Percentiles rank a stretch among this genome's conserved stretches.
Evolutionary conservation across 2,329 filamentous ascomycete species (phyloP).

Genomic region (Coniella vitis): DNA sequence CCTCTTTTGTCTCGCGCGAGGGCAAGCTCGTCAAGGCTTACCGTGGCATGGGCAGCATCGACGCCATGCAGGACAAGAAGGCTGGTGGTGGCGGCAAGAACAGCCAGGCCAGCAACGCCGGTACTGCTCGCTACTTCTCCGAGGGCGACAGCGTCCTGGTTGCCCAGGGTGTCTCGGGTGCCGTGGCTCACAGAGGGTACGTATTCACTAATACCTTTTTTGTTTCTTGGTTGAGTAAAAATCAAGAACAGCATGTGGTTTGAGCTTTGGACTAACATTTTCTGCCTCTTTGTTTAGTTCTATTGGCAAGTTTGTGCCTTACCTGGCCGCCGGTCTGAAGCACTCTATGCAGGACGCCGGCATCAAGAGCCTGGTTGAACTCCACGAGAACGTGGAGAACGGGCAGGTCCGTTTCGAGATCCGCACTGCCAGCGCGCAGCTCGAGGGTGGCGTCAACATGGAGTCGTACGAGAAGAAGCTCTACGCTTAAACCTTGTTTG

Average conservation of each 20-base stretch:
- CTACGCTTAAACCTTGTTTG: conserved; percentile 60
- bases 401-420: conserved; percentile 88
- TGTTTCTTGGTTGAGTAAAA: too few relatives aligned
- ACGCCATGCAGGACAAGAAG: conserved; percentile 99
- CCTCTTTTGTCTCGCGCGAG: conserved; percentile 92
- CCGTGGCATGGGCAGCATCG: conserved; percentile 97
- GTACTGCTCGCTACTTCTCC: conserved; percentile 96
- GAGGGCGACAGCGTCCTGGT: conserved; percentile 93
- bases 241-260: too few relatives aligned
- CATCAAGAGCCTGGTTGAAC: conserved; percentile 67
- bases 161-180: conserved; percentile 90
- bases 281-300: conserved; percentile 42
- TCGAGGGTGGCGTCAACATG: conserved; percentile 96
- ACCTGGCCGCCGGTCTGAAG: conserved; percentile 90
- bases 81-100: conserved; percentile 68
- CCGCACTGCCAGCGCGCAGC: conserved; percentile 86
- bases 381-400: conserved; percentile 67
- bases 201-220: conserved; percentile 19
- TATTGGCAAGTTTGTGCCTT: conserved; percentile 91
- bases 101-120: conserved; percentile 78
- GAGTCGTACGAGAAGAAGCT: conserved; percentile 99
- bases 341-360: conserved; percentile 97
- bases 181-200: conserved; percentile 68
- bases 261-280: conserved; percentile 25
- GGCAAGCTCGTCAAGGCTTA: conserved; percentile 99